Evolutionary conservation across 1,284 basidiomycete species (phyloP).

Genomic region (Ceratobasidium sp.): DNA sequence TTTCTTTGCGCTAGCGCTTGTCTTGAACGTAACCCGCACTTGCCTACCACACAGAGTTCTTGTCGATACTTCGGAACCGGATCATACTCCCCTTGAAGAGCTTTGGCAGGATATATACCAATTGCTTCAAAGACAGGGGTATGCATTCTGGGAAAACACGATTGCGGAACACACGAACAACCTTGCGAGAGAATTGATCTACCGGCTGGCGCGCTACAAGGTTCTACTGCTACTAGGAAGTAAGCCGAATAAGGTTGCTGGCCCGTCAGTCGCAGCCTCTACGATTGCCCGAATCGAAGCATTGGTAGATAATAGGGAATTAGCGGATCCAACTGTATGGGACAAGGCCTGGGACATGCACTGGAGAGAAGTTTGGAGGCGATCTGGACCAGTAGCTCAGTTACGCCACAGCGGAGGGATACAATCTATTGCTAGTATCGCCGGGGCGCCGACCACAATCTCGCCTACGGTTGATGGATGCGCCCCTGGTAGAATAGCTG

Average conservation of each 20-base stretch:
- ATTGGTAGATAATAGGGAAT: neutral
- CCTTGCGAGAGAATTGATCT: neutral
- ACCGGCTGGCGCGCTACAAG: neutral
- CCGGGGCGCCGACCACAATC: too few species aligned
- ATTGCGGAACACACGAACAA: neutral
- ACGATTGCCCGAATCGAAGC: neutral
- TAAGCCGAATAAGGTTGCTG: too few species aligned
- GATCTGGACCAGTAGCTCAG: too few species aligned
- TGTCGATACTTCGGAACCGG: neutral
- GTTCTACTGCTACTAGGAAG: too few species aligned
- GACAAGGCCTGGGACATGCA: neutral
- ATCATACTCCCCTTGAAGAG: neutral
- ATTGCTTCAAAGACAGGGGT: neutral
- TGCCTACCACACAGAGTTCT: too few species aligned
- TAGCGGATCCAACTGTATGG: neutral
- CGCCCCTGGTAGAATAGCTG: too few species aligned
- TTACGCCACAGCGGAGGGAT: too few species aligned
- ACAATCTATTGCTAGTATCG: too few species aligned
- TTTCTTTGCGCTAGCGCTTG: too few species aligned
- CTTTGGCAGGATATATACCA: slow-evolving; percentile 21
- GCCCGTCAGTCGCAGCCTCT: too few species aligned
- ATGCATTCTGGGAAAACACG: slow-evolving; percentile 1
- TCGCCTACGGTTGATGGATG: too few species aligned
- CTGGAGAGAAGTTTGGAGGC: neutral
- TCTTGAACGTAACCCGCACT: too few species aligned